Evolutionary conservation across 108 stramenopile species (phyloP).

Genomic region (Skeletonema potamos): DNA sequence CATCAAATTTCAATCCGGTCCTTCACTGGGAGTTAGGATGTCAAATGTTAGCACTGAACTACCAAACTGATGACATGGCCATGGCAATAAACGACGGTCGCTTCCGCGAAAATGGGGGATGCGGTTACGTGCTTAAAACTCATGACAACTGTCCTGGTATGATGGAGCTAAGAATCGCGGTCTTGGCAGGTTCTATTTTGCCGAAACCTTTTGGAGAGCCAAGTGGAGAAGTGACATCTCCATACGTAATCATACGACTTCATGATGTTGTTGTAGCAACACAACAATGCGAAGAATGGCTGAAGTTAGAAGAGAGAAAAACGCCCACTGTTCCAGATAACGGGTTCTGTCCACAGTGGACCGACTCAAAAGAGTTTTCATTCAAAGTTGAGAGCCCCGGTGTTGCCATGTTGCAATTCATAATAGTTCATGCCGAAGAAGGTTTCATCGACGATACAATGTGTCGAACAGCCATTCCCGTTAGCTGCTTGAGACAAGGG

Average conservation of each 20-base stretch:
- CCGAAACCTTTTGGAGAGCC: conserved; percentile 78
- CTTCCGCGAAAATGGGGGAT: conserved; percentile 83
- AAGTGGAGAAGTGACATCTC: conserved; percentile 77
- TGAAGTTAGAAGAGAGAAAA: conserved; percentile 20
- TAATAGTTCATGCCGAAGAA: conserved; percentile 24
- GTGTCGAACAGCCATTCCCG: conserved; percentile 67
- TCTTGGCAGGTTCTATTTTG: conserved; percentile 68
- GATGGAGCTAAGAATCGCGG: conserved; percentile 47
- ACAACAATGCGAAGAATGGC: not conserved
- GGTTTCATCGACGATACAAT: conserved; percentile 51
- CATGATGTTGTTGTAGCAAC: conserved; percentile 62
- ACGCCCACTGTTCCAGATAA: conserved; percentile 62
- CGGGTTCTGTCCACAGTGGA: conserved; percentile 77
- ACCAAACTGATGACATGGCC: conserved; percentile 77
- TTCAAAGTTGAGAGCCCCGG: conserved; percentile 51
- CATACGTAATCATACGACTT: conserved; percentile 68
- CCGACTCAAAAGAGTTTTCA: conserved; percentile 46
- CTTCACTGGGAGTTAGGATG: conserved; percentile 87
- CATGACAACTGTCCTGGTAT: conserved; percentile 14
- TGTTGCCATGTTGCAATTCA: conserved; percentile 71
- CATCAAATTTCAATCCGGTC: conserved; percentile 92
- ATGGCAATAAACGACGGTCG: conserved; percentile 87
- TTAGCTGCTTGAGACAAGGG: conserved; percentile 76
- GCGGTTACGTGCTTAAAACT: conserved; percentile 94
- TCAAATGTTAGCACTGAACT: conserved; percentile 94